These are phyloP conservation scores for Blumeriella jaapii DNA, from an alignment of 2,329 filamentous ascomycete genomes.

Conservation along the genomic window DNA sequence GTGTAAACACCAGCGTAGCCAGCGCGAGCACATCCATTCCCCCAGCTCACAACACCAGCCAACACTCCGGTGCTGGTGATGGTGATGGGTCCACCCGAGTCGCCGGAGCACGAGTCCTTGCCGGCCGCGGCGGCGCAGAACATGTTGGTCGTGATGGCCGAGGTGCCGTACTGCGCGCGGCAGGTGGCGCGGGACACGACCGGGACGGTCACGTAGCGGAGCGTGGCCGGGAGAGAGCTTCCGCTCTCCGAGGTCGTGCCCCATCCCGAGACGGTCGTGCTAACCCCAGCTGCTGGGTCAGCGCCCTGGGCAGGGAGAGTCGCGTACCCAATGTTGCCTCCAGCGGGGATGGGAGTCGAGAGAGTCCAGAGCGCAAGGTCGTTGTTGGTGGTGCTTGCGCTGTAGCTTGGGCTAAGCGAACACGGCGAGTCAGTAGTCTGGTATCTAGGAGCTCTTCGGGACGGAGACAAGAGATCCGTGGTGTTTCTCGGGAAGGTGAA, in stretches of 20 bases:
- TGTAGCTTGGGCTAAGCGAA: no score
- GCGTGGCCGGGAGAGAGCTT: background rate
- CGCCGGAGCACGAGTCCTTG: conserved; percentile 16
- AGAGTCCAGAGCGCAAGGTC: conserved; percentile 17
- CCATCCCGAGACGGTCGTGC: conserved; percentile 9
- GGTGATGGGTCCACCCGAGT: conserved; percentile 18
- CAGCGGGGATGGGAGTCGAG: conserved; percentile 8
- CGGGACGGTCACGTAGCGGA: conserved; percentile 15
- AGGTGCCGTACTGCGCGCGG: conserved; percentile 7
- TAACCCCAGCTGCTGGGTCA: conserved; percentile 11
- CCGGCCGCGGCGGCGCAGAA: conserved; percentile 17
- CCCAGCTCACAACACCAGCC: conserved; percentile 15
- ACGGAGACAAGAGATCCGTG: no score
- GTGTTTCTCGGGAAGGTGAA: no score
- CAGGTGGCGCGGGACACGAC: conserved; percentile 13
- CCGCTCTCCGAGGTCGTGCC: background rate
- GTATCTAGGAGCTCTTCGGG: no score
- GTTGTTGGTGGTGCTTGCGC: conserved; percentile 1
- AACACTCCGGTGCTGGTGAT: conserved; percentile 13
- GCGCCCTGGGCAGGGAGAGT: conserved; percentile 11
- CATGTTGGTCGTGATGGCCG: conserved; percentile 13
- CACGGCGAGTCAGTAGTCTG: no score
- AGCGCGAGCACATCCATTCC: conserved; percentile 15
- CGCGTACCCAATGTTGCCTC: conserved; percentile 14
- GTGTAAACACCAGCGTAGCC: conserved; percentile 15